Conservation (phyloP, 1,284 basidiomycete species). For the Amylostereum areolatum region DNA sequence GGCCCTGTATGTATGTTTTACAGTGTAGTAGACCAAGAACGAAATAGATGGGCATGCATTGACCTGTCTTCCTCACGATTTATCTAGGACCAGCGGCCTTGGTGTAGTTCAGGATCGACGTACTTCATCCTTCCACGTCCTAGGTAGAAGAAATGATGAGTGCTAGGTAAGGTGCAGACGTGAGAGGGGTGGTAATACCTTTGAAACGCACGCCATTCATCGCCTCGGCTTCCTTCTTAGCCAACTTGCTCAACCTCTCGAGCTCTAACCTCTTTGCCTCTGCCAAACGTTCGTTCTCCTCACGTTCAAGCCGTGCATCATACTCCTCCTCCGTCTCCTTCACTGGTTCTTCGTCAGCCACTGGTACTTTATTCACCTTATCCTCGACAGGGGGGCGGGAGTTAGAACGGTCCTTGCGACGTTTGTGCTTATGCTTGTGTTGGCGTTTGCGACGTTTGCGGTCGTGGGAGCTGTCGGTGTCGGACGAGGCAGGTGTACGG, state of each 20-base stretch:
- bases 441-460: constrained; percentile 10
- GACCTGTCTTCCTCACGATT: no score
- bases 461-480: constrained; percentile 3
- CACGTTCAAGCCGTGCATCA: constrained; percentile 63
- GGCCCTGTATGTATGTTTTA: no score
- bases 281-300: constrained; percentile 58
- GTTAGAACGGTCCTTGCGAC: constrained; percentile 7
- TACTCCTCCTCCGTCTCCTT: constrained; percentile 59
- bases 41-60: no score
- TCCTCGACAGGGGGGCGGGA: constrained; percentile 9
- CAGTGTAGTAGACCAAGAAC: no score
- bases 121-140: constrained; percentile 65
- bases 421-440: constrained; percentile 10
- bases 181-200: constrained; percentile 30
- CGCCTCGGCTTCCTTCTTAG: constrained; percentile 28
- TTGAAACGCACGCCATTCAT: constrained; percentile 54
- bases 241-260: constrained; percentile 37
- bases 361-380: not conserved
- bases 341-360: constrained; percentile 17
- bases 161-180: not conserved
- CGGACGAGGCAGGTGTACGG: not conserved
- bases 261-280: constrained; percentile 41
- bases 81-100: constrained; percentile 12
- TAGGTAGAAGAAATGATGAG: constrained; percentile 15
- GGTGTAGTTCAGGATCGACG: constrained; percentile 49